Conservation (phyloP, 148 eudicot genomes). For the Rhododendron ferrugineum region DNA sequence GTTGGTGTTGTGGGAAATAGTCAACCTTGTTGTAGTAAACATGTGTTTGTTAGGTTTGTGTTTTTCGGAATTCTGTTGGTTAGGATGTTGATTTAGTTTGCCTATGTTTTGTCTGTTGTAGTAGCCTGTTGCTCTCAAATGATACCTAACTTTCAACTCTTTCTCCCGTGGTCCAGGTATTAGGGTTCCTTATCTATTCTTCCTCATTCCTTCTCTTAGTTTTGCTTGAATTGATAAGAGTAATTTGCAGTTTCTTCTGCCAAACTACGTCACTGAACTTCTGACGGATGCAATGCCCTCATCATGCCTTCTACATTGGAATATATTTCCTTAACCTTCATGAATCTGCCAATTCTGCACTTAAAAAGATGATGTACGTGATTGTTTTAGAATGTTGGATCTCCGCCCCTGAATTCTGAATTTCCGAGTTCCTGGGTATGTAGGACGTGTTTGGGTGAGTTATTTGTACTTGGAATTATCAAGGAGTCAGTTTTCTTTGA, state of each 20-base stretch:
- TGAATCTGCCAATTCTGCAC: background rate
- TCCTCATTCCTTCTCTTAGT: background rate
- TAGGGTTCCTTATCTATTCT: background rate
- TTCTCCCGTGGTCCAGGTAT: background rate
- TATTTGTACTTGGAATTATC: background rate
- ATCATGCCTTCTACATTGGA: background rate
- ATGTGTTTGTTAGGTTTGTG: background rate
- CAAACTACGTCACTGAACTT: background rate
- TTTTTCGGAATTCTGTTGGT: background rate
- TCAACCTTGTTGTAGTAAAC: background rate
- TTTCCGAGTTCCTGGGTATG: background rate
- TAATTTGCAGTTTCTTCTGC: background rate
- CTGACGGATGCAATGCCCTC: background rate
- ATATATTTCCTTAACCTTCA: background rate
- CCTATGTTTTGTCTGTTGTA: background rate
- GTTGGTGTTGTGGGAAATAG: constrained; percentile 4
- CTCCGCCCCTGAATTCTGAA: background rate
- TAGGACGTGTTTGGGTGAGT: background rate
- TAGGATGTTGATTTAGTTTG: background rate
- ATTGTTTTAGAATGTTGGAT: background rate
- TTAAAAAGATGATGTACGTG: background rate
- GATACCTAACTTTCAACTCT: background rate
- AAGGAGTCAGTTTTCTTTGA: too few species aligned
- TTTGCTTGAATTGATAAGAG: background rate
- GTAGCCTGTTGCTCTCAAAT: background rate